Evolutionary conservation across 352 stramenopile species (phyloP), one percentile per base, ranked within the genome.

Genomic region (Phytophthora syringae): DNA sequence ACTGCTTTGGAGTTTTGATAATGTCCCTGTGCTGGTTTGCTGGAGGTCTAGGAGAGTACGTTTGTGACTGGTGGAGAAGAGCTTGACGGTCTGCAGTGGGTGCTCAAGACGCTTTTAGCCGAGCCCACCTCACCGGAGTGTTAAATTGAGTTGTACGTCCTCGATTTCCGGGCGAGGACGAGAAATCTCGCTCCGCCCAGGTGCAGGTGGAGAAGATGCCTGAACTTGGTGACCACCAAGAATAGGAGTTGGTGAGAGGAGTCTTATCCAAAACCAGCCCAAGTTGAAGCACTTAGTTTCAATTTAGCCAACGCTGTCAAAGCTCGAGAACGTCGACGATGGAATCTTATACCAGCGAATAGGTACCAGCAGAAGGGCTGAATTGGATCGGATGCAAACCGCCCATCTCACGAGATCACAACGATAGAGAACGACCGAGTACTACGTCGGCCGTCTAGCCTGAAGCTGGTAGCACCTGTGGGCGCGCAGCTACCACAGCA

Each of bases 401-500:
- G n/a, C n/a, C n/a, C n/a, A n/a, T n/a, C n/a, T n/a, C n/a, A n/a
- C n/a, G n/a, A n/a, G n/a, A n/a, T n/a, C n/a, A n/a, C n/a, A n/a
- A n/a, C n/a, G n/a, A n/a, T n/a, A n/a, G n/a, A n/a, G n/a, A n/a
- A n/a, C n/a, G n/a, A n/a, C n/a, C n/a, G n/a, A n/a, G n/a, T n/a
- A n/a, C n/a, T n/a, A n/a, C n/a, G n/a, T 50, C 18, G 32, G 4
- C 40, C 10, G 6, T 9, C 20, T 54, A 28, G 6, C 18, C n/a
- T 52, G 22, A 4, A 9, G 2, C 6, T 18, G 28, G 50, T 16
- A 39, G 7, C 22, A 58, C 13, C 11, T 58, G 45, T 5, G 67
- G 66, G 20, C 62, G 55, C 43, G 70, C 52, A 32, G 55, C 62
- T 5, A 82, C 54, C 9, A 82, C 62, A 9, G 67, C 70, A 28